Evolutionary conservation across 1,284 basidiomycete genomes (phyloP), one percentile per base, ranked within the genome.

Genomic region (Malassezia obtusa): DNA sequence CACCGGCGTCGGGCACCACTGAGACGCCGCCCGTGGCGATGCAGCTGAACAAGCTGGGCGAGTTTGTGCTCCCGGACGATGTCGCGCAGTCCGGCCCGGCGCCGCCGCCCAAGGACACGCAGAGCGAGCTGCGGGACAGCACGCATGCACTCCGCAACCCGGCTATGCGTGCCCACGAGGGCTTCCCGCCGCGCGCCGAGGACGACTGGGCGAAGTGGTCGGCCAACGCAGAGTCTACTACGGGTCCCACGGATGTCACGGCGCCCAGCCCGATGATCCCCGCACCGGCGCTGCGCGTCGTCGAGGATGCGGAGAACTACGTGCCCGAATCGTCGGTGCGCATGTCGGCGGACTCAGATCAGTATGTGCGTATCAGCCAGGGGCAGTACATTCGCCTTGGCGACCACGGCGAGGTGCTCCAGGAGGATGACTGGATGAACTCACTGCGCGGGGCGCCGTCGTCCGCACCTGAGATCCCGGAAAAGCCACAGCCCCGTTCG

Each of bases 181-280:
- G 21, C 8, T 24, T 26, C 24, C 24, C 45, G 22, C 10, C 45
- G 19, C 45, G 33, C 15, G 22, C 33, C 24, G 33, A 47, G 28
- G 45, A 46, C 33, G 45, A 47, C 14, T 47, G 45, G 45, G 33
- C 45, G 6, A 24, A 38, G 14, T 47, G 45, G 45, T 47, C 45
- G 4, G 32, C 45, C 7, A 9, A 15, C 19, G 10, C 32, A 25
- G 35, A 36, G n/a, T 36, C 35, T n/a, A 36, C 3, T 36, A 8
- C 21, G n/a, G 35, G 21, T n/a, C 8, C 35, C 31, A n/a, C n/a
- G n/a, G n/a, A n/a, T n/a, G n/a, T n/a, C n/a, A n/a, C n/a, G n/a
- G n/a, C n/a, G n/a, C n/a, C n/a, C n/a, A n/a, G n/a, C n/a, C n/a
- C n/a, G n/a, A n/a, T n/a, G n/a, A n/a, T n/a, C n/a, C n/a, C n/a